phyloP scores from a whole-genome alignment of 352 stramenopile genomes.

The Globisporangium cylindrosporum region DNA sequence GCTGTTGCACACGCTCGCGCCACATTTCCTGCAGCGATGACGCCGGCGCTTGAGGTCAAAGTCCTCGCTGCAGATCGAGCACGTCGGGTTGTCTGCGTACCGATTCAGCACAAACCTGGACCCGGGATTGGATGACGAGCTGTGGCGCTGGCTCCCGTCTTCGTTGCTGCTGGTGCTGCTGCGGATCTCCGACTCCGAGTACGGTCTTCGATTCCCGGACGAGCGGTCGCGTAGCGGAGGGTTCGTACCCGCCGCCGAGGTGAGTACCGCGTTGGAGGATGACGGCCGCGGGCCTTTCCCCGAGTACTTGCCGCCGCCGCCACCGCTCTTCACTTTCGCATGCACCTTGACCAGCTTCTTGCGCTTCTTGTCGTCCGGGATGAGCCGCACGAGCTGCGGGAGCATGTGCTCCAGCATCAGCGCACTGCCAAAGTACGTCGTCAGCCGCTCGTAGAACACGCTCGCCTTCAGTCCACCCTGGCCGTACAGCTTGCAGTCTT shows the following conservation, averaged over 20 bases:
- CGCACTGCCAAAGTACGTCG: conserved; percentile 61
- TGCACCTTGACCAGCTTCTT: conserved; percentile 69
- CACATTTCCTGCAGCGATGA: conserved; percentile 77
- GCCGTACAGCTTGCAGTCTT: conserved; percentile 76
- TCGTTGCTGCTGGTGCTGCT: conserved; percentile 41
- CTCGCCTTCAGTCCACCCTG: conserved; percentile 57
- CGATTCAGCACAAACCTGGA: conserved; percentile 31
- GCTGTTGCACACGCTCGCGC: conserved; percentile 57
- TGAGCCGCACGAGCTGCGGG: conserved; percentile 68
- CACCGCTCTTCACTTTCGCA: conserved; percentile 27
- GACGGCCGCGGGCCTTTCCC: conserved; percentile 24
- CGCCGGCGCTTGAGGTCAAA: conserved; percentile 78
- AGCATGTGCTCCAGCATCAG: conserved; percentile 84
- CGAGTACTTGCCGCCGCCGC: background rate
- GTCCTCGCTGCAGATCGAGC: conserved; percentile 71
- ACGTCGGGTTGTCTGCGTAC: conserved; percentile 57
- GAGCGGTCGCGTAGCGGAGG: conserved; percentile 17
- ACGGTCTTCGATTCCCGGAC: conserved; percentile 32
- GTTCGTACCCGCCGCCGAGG: conserved; percentile 24
- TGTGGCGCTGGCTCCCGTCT: conserved; percentile 15
- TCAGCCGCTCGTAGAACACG: conserved; percentile 59
- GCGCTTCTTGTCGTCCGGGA: conserved; percentile 74
- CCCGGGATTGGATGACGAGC: conserved; percentile 30
- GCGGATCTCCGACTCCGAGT: conserved; percentile 41
- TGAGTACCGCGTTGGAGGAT: conserved; percentile 32